Evolutionary conservation across 306 rosid genomes (phyloP).

Genomic region (Pterocarpus santalinus): DNA sequence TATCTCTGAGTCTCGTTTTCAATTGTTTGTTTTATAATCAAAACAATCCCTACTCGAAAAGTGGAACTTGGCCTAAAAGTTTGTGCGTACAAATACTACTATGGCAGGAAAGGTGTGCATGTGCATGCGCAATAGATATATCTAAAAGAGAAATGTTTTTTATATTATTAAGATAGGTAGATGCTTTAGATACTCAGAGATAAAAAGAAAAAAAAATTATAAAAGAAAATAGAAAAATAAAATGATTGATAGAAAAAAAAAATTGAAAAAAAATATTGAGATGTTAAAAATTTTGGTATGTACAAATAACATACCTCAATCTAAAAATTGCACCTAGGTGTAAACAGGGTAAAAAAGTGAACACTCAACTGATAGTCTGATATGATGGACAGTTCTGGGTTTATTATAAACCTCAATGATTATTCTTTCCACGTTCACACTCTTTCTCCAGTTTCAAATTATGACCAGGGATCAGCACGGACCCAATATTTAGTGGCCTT

Average conservation of each 20-base stretch:
- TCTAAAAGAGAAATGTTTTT: no score
- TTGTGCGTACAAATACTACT: no score
- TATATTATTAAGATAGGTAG: no score
- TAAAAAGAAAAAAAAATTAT: neutral
- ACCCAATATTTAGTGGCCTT: slow-evolving; percentile 20
- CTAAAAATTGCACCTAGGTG: neutral
- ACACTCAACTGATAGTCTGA: neutral
- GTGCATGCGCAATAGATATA: neutral
- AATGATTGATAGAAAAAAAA: no score
- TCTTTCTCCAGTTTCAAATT: neutral
- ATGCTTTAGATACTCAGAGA: no score
- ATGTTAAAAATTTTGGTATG: no score
- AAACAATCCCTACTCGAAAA: no score
- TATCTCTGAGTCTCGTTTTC: no score
- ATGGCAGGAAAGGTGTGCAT: neutral
- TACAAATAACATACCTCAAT: neutral
- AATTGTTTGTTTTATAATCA: no score
- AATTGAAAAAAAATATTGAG: no score
- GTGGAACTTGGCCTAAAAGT: no score
- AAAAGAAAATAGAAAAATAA: no score
- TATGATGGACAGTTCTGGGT: neutral
- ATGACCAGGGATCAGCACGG: neutral
- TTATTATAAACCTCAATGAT: neutral
- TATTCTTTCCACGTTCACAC: neutral
- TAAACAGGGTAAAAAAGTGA: neutral